Percentiles rank a stretch among this genome's conserved stretches.
Evolutionary conservation across 139 green algal genomes (phyloP).

Genomic region (Medakamo hakoo): DNA sequence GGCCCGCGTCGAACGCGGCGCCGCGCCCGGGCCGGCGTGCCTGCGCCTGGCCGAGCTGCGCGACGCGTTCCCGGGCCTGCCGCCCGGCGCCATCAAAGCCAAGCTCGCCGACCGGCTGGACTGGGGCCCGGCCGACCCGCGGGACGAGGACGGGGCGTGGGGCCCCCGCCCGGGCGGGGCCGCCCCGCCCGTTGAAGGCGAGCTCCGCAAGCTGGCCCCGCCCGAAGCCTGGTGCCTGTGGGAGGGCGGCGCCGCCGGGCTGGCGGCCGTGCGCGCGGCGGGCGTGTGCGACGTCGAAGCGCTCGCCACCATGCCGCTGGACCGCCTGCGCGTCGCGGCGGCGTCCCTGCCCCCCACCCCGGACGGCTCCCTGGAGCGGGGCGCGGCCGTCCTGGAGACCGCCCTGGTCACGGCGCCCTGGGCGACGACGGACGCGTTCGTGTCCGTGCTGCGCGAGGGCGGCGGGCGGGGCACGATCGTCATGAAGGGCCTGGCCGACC

Average conservation of each 20-base stretch:
- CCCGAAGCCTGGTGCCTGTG: slow-evolving; percentile 16
- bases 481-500: slow-evolving; percentile 39
- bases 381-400: slow-evolving; percentile 18
- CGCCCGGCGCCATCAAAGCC: background rate
- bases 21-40: background rate
- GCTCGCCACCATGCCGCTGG: background rate
- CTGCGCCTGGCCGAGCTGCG: background rate
- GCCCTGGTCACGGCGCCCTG: slow-evolving; percentile 28
- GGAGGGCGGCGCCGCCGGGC: slow-evolving; percentile 2
- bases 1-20: no score
- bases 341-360: background rate
- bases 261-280: background rate
- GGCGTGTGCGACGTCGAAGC: background rate
- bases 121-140: background rate
- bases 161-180: slow-evolving; percentile 2
- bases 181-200: slow-evolving; percentile 21
- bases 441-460: slow-evolving; percentile 25
- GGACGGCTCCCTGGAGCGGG: slow-evolving; percentile 2
- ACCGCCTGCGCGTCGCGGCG: background rate
- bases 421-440: slow-evolving; percentile 38
- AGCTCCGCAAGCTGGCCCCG: slow-evolving; percentile 21
- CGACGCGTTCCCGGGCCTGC: background rate
- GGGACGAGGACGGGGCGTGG: background rate
- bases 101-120: background rate
- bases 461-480: slow-evolving; percentile 12